Conservation (phyloP, 192 early-diverging fungal species). For the Coemansia sp. region DNA sequence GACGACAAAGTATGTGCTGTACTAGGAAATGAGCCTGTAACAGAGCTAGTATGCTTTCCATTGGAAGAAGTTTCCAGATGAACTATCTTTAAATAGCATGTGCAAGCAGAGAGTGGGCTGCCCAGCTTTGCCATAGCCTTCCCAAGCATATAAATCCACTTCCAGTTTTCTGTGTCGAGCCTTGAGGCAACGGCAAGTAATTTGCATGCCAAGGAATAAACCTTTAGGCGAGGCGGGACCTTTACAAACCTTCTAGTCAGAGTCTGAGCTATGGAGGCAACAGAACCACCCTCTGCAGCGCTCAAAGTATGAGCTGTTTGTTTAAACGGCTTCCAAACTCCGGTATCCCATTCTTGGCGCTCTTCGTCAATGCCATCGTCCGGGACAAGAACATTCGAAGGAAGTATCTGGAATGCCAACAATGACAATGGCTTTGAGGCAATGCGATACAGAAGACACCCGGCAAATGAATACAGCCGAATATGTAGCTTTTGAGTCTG, state of each 20-base stretch:
- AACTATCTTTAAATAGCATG: constrained; percentile 41
- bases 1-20: neutral
- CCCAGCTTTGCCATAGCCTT: constrained; percentile 37
- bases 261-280: constrained; percentile 13
- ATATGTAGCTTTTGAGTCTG: constrained; percentile 14
- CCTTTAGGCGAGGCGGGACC: constrained; percentile 8
- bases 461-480: constrained; percentile 24
- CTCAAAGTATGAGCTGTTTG: neutral
- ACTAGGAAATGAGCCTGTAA: neutral
- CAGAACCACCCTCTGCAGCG: neutral
- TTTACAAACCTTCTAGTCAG: constrained; percentile 30
- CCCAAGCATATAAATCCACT: constrained; percentile 36
- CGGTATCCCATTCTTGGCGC: constrained; percentile 38
- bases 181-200: constrained; percentile 28
- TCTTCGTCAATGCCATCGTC: constrained; percentile 13
- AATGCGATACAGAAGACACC: constrained; percentile 33
- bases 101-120: constrained; percentile 28
- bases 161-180: constrained; percentile 37
- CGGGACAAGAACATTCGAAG: constrained; percentile 32
- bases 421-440: constrained; percentile 34
- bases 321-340: constrained; percentile 19
- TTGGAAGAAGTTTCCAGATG: constrained; percentile 15
- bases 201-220: constrained; percentile 26
- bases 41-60: neutral
- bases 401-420: constrained; percentile 37